phyloP scores from a whole-genome alignment of 108 stramenopile genomes.

The Skeletonema tropicum region DNA sequence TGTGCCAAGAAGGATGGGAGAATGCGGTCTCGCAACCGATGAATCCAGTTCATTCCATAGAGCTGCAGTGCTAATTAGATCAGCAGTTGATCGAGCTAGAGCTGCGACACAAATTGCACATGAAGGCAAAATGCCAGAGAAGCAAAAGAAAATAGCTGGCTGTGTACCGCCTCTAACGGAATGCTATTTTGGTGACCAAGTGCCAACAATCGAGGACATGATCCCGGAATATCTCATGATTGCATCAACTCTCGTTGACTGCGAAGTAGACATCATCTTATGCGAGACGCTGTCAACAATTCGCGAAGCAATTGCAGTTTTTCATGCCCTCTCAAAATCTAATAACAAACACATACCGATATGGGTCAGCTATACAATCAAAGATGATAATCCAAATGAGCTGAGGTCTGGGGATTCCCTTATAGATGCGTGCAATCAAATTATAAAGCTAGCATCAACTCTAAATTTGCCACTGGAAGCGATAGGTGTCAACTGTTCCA shows the following conservation, averaged over 20 bases:
- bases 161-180: slow-evolving; percentile 53
- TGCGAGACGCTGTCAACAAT: slow-evolving; percentile 51
- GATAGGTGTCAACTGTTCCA: slow-evolving; percentile 51
- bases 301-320: slow-evolving; percentile 42
- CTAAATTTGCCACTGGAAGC: slow-evolving; percentile 35
- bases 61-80: slow-evolving; percentile 27
- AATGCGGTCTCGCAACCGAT: slow-evolving; percentile 35
- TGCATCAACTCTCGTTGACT: slow-evolving; percentile 35
- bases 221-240: slow-evolving; percentile 34
- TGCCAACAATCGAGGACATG: slow-evolving; percentile 26
- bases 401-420: slow-evolving; percentile 46
- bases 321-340: slow-evolving; percentile 17
- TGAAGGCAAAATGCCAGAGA: background rate
- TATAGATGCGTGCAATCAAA: slow-evolving; percentile 15
- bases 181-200: slow-evolving; percentile 41
- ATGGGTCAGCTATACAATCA: slow-evolving; percentile 49
- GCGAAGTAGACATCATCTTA: slow-evolving; percentile 44
- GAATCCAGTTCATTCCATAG: slow-evolving; percentile 10
- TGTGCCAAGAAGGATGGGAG: slow-evolving; percentile 40
- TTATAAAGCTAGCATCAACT: slow-evolving; percentile 11
- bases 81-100: slow-evolving; percentile 45
- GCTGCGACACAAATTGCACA: slow-evolving; percentile 25
- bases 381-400: slow-evolving; percentile 29
- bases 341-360: slow-evolving; percentile 17
- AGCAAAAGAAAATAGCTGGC: slow-evolving; percentile 36